A percentile compares a stretch with the other conserved stretches of the same genome.
These are phyloP conservation scores for Cornus suecica DNA, from an alignment of 148 eudicot species.

Conservation along the genomic window DNA sequence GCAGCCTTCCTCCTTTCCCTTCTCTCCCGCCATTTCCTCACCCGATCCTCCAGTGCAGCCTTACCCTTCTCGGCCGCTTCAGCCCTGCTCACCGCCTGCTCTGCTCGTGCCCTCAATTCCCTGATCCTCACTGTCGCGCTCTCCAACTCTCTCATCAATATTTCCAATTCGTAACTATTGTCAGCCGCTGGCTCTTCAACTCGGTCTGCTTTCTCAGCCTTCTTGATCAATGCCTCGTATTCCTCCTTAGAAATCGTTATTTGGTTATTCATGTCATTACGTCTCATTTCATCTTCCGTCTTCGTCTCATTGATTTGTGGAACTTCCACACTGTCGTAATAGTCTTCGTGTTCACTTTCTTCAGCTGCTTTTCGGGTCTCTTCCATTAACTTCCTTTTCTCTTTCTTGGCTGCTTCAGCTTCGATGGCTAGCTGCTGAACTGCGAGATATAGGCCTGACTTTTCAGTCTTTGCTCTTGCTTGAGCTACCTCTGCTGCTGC, in stretches of 20 bases:
- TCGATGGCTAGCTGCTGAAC: conserved; percentile 23
- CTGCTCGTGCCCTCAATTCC: conserved; percentile 33
- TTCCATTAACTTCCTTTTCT: conserved; percentile 15
- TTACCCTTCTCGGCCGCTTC: conserved; percentile 36
- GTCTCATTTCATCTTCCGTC: neutral
- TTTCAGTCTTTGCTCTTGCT: conserved; percentile 20
- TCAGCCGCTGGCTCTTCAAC: neutral
- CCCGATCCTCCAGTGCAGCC: conserved; percentile 24
- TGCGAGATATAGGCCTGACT: conserved; percentile 13
- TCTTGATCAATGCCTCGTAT: conserved; percentile 9
- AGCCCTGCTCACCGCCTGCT: conserved; percentile 35
- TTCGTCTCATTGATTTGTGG: neutral
- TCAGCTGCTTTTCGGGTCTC: neutral
- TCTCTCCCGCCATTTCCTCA: conserved; percentile 21
- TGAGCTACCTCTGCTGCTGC: conserved; percentile 33
- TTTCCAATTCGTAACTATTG: neutral
- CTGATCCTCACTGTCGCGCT: conserved; percentile 14
- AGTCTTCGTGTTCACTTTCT: neutral
- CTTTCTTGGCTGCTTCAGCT: conserved; percentile 21
- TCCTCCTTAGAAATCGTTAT: conserved; percentile 18
- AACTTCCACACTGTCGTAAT: neutral
- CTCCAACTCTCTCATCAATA: conserved; percentile 27
- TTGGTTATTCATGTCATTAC: neutral
- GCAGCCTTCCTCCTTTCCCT: conserved; percentile 30
- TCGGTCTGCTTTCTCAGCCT: neutral